Conservation (phyloP, 495 filamentous ascomycete species). For the Mycothermus thermophilus region DNA sequence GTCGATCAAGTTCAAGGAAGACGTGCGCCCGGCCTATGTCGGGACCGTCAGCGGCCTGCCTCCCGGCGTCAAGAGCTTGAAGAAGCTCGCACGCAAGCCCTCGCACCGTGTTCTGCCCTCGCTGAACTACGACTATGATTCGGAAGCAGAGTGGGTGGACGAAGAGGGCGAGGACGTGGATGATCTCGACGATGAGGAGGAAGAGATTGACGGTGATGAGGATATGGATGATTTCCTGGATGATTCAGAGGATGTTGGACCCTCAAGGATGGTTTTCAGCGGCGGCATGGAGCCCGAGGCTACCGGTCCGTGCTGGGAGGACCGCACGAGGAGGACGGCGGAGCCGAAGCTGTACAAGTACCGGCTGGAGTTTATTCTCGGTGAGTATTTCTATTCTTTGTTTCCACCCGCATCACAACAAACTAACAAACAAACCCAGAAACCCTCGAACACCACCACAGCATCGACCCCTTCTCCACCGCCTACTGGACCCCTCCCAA, state of each 20-base stretch:
- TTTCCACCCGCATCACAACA: constrained; percentile 6
- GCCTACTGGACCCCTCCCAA: constrained; percentile 57
- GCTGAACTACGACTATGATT: constrained; percentile 89
- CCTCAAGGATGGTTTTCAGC: constrained; percentile 29
- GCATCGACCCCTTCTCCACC: constrained; percentile 75
- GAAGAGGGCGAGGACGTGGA: constrained; percentile 48
- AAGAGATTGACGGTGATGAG: constrained; percentile 45
- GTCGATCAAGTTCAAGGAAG: constrained; percentile 66
- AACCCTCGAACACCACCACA: constrained; percentile 26
- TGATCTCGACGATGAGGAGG: constrained; percentile 65
- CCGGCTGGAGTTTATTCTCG: constrained; percentile 57
- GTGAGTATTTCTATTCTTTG: constrained; percentile 30
- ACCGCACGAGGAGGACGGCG: constrained; percentile 28
- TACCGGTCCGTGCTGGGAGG: constrained; percentile 74
- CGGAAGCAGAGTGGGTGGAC: constrained; percentile 72
- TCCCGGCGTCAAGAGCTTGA: constrained; percentile 26
- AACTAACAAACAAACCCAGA: constrained; percentile 11
- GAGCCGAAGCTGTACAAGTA: constrained; percentile 38
- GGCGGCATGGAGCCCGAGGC: constrained; percentile 60
- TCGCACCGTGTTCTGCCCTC: constrained; percentile 47
- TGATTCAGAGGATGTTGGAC: constrained; percentile 45
- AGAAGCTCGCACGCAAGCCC: constrained; percentile 56
- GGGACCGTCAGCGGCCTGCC: constrained; percentile 63
- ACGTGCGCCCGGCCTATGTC: constrained; percentile 80
- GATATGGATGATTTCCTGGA: constrained; percentile 68